Conservation (phyloP, 306 rosid species). For the Urtica urens region DNA sequence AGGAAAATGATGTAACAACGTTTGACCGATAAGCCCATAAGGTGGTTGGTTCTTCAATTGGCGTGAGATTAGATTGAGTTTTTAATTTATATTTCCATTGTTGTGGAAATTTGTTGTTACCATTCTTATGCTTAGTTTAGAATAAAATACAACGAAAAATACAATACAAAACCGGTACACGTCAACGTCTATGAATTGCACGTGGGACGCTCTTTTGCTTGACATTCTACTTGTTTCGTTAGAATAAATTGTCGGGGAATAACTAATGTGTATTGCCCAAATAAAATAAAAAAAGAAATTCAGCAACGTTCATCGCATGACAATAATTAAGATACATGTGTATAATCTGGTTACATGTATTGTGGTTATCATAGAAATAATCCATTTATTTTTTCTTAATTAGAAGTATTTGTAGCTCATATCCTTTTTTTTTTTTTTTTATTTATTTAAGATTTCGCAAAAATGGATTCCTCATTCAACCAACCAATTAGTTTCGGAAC, state of each 20-base stretch:
- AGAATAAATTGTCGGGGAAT: constrained; percentile 10
- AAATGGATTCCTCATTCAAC: background rate
- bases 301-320: background rate
- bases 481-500: background rate
- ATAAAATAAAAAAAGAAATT: background rate
- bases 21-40: background rate
- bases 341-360: no score
- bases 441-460: background rate
- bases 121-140: no score
- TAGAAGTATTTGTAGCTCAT: background rate
- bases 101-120: background rate
- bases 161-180: background rate
- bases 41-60: background rate
- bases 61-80: background rate
- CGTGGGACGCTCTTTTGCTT: constrained; percentile 12
- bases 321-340: no score
- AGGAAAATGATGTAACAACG: background rate
- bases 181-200: constrained; percentile 6
- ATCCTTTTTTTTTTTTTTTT: background rate
- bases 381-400: no score
- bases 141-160: background rate
- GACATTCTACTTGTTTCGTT: background rate
- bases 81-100: no score
- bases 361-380: no score
- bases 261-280: background rate